phyloP scores from a whole-genome alignment of 179 eudicot species.

The Actinidia arguta region DNA sequence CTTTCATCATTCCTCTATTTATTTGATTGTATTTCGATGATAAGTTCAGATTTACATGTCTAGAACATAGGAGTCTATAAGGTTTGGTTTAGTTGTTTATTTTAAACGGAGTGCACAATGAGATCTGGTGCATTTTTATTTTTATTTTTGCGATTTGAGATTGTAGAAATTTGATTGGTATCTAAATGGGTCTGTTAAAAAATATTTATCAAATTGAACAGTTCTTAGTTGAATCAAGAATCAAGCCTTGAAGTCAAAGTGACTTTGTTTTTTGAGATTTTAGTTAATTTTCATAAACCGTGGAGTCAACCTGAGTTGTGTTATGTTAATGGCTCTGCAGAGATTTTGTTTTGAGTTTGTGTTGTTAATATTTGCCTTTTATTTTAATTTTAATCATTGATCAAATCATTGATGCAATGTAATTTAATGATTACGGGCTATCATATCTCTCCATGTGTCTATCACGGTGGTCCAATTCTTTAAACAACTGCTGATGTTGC shows the following conservation, averaged over 20 bases:
- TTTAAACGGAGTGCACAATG: no score
- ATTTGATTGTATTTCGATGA: not conserved
- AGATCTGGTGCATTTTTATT: no score
- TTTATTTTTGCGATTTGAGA: not conserved
- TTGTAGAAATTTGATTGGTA: not conserved
- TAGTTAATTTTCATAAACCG: not conserved
- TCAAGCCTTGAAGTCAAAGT: not conserved
- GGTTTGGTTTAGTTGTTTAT: not conserved
- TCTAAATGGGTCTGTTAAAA: not conserved
- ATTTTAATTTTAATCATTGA: no score
- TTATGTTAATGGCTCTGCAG: not conserved
- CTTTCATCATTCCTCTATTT: not conserved
- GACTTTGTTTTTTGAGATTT: not conserved
- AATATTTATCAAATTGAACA: not conserved
- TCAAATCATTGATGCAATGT: no score
- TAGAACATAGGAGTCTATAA: not conserved
- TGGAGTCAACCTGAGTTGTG: not conserved
- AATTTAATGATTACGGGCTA: no score
- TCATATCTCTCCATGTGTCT: no score
- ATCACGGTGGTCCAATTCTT: not conserved
- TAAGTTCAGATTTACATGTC: not conserved
- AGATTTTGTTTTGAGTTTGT: not conserved
- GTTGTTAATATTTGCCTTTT: no score
- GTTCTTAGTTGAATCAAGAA: not conserved
- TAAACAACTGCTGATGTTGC: not conserved